Percentiles rank a stretch among this genome's conserved stretches.
phyloP scores from a whole-genome alignment of 345 rosid species.

The Bruguiera sexangula region DNA sequence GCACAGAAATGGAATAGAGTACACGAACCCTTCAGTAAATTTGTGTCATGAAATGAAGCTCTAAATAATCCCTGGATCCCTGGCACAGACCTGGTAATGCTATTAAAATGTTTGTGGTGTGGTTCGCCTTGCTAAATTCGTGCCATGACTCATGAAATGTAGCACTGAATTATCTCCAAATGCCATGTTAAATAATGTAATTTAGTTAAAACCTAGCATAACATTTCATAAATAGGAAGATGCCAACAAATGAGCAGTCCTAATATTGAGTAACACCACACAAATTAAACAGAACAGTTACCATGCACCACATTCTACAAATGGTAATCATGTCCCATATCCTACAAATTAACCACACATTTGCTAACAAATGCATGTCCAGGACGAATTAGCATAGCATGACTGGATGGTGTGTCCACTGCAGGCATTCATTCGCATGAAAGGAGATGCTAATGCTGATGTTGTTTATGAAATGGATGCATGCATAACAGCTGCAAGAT shows the following conservation, averaged over 20 bases:
- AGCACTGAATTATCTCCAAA: conserved; percentile 25
- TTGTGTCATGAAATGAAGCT: conserved; percentile 30
- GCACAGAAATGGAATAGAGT: too few relatives aligned
- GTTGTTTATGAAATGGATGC: conserved; percentile 81
- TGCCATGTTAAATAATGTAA: conserved; percentile 38
- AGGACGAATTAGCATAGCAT: conserved; percentile 33
- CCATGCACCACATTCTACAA: conserved; percentile 32
- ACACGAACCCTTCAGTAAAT: background rate
- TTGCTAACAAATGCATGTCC: conserved; percentile 60
- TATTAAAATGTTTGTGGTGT: too few relatives aligned
- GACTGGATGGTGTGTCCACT: conserved; percentile 53
- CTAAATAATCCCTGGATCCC: conserved; percentile 28
- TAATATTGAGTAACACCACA: conserved; percentile 21
- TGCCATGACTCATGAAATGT: conserved; percentile 32
- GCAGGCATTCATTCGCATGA: conserved; percentile 55
- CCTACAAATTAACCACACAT: conserved; percentile 41
- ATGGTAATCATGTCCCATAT: conserved; percentile 27
- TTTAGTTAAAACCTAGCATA: conserved; percentile 28
- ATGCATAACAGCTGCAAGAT: conserved; percentile 76
- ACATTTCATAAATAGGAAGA: conserved; percentile 11
- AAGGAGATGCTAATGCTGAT: conserved; percentile 79
- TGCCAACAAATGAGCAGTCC: conserved; percentile 17
- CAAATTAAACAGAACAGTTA: conserved; percentile 21
- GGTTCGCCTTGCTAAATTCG: background rate
- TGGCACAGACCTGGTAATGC: background rate